Base-by-base conservation (phyloP, 164 flowering plant genomes). In the Tinospora cordifolia region DNA sequence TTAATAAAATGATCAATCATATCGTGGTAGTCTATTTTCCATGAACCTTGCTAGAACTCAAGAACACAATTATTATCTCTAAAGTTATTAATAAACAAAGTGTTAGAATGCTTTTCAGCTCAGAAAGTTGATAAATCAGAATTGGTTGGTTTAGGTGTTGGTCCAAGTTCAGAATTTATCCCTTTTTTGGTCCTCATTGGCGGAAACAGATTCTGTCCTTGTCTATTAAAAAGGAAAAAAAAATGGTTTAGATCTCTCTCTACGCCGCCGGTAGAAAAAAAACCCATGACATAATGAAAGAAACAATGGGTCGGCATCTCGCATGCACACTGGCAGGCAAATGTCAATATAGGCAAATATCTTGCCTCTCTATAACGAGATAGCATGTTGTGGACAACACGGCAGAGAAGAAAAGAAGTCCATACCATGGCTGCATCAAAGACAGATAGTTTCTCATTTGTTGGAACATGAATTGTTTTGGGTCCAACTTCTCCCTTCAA, bases 401-500 rank as follows among this genome's bases (percentile, higher is more conserved):
- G 4, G 58, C 15, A 51, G 58, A 51, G 58, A 13, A 13, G 19
- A 15, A 14, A 26, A 41, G 38, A 68, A 12, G 40, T 30, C 13
- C 58, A 66, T 81, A 87, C 91, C 89, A 75, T 79, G 71, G 91
- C 91, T 66, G 76, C 87, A 77, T 87, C 89, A 75, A 82, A 87
- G 17, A 87, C 89, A 39, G 84, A 82, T 2, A 85, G 83, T 71
- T 85, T 86, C 77, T 86, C 90, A 24, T 88, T 87, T 62, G 78
- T 79, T 19, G 92, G 92, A 70, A 86, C 79, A 72, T 88, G 88
- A 69, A 88, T 71, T 39, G 92, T 88, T 74, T 84, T 88, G 15
- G 92, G 92, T 5, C 92, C 88, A 79, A 85, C 88, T 79, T 88
- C 92, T 74, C 92, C 92, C 41, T 81, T 78, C 81, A 84, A 76